phyloP scores from a whole-genome alignment of 441 rosid species.

The Arabidopsis hybrid region DNA sequence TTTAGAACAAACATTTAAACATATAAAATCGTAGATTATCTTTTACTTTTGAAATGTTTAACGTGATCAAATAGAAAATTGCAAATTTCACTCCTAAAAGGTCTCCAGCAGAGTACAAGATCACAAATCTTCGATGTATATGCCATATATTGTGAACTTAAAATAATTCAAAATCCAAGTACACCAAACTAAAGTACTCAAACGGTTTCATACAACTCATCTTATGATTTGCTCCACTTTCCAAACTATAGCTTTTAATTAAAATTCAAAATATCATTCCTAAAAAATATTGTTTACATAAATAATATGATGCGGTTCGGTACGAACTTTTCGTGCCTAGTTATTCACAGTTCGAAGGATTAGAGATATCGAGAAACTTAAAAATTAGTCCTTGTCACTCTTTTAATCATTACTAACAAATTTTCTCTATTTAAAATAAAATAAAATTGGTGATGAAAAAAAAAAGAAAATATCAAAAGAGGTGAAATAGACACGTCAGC shows the following conservation, averaged over 20 bases:
- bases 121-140: constrained; percentile 13
- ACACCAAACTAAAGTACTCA: too few species aligned
- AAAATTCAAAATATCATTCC: too few species aligned
- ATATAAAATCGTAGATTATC: background rate
- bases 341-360: too few species aligned
- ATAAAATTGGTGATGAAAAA: background rate
- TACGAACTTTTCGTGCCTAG: too few species aligned
- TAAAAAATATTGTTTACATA: too few species aligned
- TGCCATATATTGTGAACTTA: constrained; percentile 9
- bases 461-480: background rate
- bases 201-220: too few species aligned
- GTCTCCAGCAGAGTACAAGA: constrained; percentile 5
- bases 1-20: background rate
- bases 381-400: too few species aligned
- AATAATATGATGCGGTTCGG: too few species aligned
- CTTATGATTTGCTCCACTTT: too few species aligned
- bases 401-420: too few species aligned
- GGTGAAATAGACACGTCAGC: constrained; percentile 31
- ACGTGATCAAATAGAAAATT: background rate
- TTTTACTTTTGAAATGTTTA: background rate
- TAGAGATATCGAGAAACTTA: too few species aligned
- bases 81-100: background rate
- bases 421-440: background rate
- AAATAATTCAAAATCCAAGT: constrained; percentile 7
- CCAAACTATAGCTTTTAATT: too few species aligned